Evolutionary conservation across 2,329 filamentous ascomycete species (phyloP), one percentile per base, ranked within the genome.

Genomic region (Neofusicoccum parvum): DNA sequence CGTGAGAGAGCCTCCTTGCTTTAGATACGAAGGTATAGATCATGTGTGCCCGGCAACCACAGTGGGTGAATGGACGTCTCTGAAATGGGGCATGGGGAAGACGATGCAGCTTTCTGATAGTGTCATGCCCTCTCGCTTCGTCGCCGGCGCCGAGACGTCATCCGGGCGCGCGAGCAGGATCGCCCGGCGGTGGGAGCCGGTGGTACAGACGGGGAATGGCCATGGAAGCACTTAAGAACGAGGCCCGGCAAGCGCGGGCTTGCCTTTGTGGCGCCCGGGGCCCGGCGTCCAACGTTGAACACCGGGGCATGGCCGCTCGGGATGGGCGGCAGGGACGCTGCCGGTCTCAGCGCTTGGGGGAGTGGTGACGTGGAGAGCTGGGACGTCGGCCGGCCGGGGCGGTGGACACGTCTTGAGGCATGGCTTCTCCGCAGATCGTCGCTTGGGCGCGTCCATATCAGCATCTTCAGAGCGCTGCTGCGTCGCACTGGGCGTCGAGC

Each of bases 401-500:
- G 54, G 41, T 27, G 56, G 56, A 27, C 56, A 45, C 23, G 43
- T 37, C 17, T 27, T 34, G 41, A 48, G 23, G 41, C 56, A 36
- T 48, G 20, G 5, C 53, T 37, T 60, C 56, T 60, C 56, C 41
- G 43, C 56, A 60, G 41, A 60, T 60, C 56, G 23, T 34, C 54
- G 54, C 39, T 51, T 27, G 48, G 48, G 48, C 32, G 32, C 6
- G 48, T 59, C 46, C 54, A 59, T 20, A 43, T 56, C 54, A 23
- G 45, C 54, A 60, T 60, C 56, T 60, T 62, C 48, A 51, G 23
- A 49, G 58, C 27, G 58, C 43, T n/a, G 23, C 9, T 7, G 34
- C 34, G 59, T 62, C 46, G 46, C 59, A 62, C 59, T 48, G 48
- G 59, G 48, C 48, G 58, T 48, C 43, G 56, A 48, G 56, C 45